Percentiles rank a stretch among this genome's conserved stretches.
These are phyloP conservation scores for Hymenoscyphus fraxineus DNA, from an alignment of 2,329 filamentous ascomycete genomes.

Conservation along the genomic window DNA sequence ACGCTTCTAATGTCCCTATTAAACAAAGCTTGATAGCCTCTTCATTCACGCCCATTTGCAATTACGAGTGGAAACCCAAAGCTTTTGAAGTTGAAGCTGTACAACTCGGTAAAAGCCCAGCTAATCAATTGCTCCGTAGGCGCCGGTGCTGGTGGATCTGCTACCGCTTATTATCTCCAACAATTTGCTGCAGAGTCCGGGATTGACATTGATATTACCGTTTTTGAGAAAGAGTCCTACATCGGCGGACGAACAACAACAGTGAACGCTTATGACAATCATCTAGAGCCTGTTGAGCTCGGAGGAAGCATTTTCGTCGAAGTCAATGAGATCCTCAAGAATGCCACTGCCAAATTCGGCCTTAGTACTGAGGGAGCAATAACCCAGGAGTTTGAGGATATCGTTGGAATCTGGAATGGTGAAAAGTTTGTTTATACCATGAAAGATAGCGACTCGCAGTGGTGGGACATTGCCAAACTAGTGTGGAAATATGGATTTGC, in stretches of 20 bases:
- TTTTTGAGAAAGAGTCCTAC: constrained; percentile 76
- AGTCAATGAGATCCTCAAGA: constrained; percentile 76
- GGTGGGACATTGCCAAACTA: constrained; percentile 78
- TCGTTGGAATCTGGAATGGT: constrained; percentile 83
- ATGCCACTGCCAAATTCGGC: constrained; percentile 68
- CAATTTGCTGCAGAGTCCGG: constrained; percentile 61
- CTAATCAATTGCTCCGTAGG: constrained; percentile 47
- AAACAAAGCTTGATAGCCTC: no score
- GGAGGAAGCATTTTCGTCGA: constrained; percentile 90
- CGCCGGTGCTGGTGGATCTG: constrained; percentile 83
- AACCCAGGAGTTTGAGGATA: constrained; percentile 36
- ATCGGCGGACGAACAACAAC: constrained; percentile 87
- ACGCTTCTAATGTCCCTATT: no score
- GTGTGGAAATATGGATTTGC: constrained; percentile 82
- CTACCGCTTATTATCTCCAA: constrained; percentile 76
- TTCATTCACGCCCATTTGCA: background rate
- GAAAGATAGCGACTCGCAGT: constrained; percentile 56
- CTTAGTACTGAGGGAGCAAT: constrained; percentile 53
- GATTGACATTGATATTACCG: constrained; percentile 69
- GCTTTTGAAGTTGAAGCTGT: background rate
- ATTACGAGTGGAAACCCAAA: background rate
- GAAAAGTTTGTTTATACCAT: constrained; percentile 66
- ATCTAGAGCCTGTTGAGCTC: constrained; percentile 69
- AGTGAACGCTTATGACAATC: constrained; percentile 69
- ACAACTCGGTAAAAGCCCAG: background rate